Conservation (phyloP, 2,329 filamentous ascomycete genomes). For the Sclerotinia minor region DNA sequence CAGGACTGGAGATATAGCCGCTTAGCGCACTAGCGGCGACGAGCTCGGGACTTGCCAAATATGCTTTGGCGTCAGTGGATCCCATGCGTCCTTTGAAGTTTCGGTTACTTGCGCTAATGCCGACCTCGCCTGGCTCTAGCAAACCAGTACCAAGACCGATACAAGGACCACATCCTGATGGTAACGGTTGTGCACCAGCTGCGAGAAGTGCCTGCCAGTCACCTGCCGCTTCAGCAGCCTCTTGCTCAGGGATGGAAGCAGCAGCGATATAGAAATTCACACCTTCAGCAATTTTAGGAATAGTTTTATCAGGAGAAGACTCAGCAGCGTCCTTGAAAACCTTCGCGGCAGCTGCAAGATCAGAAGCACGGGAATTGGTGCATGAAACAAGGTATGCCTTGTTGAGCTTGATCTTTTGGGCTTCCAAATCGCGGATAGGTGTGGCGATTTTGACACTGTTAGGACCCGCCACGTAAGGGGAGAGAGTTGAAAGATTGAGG, state of each 20-base stretch:
- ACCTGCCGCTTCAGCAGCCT: constrained; percentile 72
- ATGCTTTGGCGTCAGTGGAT: constrained; percentile 74
- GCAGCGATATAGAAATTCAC: constrained; percentile 90
- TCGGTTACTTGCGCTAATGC: constrained; percentile 79
- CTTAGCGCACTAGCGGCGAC: constrained; percentile 84
- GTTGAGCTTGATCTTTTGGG: constrained; percentile 73
- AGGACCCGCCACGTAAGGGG: constrained; percentile 81
- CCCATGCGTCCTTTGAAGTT: constrained; percentile 96
- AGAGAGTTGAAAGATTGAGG: constrained; percentile 78
- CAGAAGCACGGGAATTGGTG: constrained; percentile 81
- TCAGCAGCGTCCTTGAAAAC: constrained; percentile 79
- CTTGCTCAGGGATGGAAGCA: constrained; percentile 76
- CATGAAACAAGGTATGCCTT: constrained; percentile 88
- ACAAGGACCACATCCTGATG: constrained; percentile 77
- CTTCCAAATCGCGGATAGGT: constrained; percentile 70
- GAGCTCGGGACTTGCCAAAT: constrained; percentile 85
- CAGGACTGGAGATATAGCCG: constrained; percentile 73
- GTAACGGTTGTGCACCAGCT: constrained; percentile 72
- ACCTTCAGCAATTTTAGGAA: constrained; percentile 66
- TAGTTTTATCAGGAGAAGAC: constrained; percentile 57
- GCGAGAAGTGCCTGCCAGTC: constrained; percentile 83
- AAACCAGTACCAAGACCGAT: constrained; percentile 80
- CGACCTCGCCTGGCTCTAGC: constrained; percentile 80
- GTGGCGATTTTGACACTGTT: constrained; percentile 89
- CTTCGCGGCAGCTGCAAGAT: constrained; percentile 76